Conservation (phyloP, 345 rosid species). For the Salix suchowensis region DNA sequence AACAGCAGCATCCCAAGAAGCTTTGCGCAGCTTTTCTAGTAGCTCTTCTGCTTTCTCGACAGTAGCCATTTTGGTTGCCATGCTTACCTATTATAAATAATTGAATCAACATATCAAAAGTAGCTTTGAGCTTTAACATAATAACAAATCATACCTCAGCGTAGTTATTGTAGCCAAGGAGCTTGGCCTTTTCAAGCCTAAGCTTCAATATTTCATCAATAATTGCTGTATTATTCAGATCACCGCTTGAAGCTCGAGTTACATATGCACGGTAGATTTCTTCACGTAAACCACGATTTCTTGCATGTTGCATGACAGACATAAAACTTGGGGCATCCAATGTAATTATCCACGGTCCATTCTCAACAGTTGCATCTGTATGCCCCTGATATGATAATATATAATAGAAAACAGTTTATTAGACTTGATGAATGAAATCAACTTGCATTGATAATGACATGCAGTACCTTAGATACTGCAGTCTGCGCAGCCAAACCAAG, state of each 20-base stretch:
- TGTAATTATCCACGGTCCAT: slow-evolving; percentile 85
- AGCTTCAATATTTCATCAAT: slow-evolving; percentile 76
- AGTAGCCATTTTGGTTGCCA: slow-evolving; percentile 94
- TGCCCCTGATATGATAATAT: slow-evolving; percentile 47
- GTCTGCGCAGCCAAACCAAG: slow-evolving; percentile 88
- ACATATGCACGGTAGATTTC: slow-evolving; percentile 71
- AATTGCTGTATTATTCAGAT: slow-evolving; percentile 64
- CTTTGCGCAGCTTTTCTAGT: slow-evolving; percentile 72
- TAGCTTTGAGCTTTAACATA: slow-evolving; percentile 1
- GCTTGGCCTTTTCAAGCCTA: slow-evolving; percentile 72
- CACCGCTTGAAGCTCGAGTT: slow-evolving; percentile 69
- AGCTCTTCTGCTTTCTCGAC: slow-evolving; percentile 81
- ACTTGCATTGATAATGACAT: slow-evolving; percentile 3
- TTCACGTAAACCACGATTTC: slow-evolving; percentile 72
- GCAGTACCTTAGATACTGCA: slow-evolving; percentile 73
- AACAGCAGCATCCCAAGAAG: slow-evolving; percentile 87
- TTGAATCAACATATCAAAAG: slow-evolving; percentile 15
- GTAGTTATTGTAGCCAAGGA: slow-evolving; percentile 64
- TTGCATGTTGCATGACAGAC: slow-evolving; percentile 84
- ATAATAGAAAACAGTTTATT: background rate
- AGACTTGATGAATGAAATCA: background rate
- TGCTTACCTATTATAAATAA: slow-evolving; percentile 59
- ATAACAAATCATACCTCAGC: slow-evolving; percentile 60
- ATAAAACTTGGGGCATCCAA: slow-evolving; percentile 77
- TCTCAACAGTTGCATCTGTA: slow-evolving; percentile 73